Conservation (phyloP, 2,329 filamentous ascomycete genomes). For the Colletotrichum ledebouriae region DNA sequence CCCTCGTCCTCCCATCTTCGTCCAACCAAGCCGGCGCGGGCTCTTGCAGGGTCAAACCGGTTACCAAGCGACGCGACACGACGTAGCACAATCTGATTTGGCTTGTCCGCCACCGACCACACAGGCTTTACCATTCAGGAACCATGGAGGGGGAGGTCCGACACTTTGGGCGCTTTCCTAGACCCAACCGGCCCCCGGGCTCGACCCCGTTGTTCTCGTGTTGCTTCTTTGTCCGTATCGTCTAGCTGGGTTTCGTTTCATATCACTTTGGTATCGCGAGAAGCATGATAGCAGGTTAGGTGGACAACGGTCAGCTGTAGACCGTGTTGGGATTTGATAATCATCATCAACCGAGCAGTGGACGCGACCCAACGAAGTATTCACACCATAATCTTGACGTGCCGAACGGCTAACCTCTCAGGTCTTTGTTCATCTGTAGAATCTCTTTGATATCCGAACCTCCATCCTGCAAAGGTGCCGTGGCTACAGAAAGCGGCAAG, state of each 20-base stretch:
- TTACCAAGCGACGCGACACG: slow-evolving; percentile 5
- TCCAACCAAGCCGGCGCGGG: slow-evolving; percentile 7
- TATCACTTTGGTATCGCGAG: slow-evolving; percentile 5
- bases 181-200: slow-evolving; percentile 1
- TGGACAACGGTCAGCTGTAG: slow-evolving; percentile 7
- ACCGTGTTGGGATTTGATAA: background rate
- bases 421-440: slow-evolving; percentile 1
- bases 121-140: too few species aligned
- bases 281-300: background rate
- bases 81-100: slow-evolving; percentile 14
- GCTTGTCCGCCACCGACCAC: slow-evolving; percentile 19
- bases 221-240: slow-evolving; percentile 8
- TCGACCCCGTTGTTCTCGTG: slow-evolving; percentile 10
- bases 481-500: background rate
- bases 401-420: background rate
- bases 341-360: background rate
- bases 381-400: slow-evolving; percentile 1
- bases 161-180: background rate
- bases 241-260: slow-evolving; percentile 14
- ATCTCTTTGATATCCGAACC: background rate
- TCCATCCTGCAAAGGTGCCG: background rate
- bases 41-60: slow-evolving; percentile 3
- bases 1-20: background rate
- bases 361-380: background rate
- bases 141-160: background rate